phyloP scores from a whole-genome alignment of 2,329 filamentous ascomycete genomes.

The Pestalotiopsis sp. region DNA sequence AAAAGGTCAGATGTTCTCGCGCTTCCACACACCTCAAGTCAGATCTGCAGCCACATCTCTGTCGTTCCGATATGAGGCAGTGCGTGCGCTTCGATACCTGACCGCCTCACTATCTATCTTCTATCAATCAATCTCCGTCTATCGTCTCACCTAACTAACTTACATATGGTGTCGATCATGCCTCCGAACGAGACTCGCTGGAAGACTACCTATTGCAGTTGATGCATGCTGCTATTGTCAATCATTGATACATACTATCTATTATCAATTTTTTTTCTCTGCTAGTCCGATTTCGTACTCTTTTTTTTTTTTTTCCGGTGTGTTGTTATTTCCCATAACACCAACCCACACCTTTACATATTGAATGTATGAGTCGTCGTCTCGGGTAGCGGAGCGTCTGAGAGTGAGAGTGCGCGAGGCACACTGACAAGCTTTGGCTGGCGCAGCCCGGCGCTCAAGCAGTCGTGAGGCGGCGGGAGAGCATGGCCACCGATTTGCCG shows the following conservation, averaged over 20 bases:
- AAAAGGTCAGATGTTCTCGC: constrained; percentile 14
- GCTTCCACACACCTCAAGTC: constrained; percentile 10
- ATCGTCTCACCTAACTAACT: background rate
- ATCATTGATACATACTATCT: too few relatives aligned
- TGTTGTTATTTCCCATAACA: background rate
- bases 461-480: constrained; percentile 9
- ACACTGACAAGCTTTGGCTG: constrained; percentile 8
- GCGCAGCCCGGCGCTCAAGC: constrained; percentile 1
- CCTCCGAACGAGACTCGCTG: constrained; percentile 5
- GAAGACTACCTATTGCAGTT: constrained; percentile 25
- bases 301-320: too few relatives aligned
- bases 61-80: constrained; percentile 13
- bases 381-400: constrained; percentile 16
- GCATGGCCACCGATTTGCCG: constrained; percentile 29
- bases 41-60: constrained; percentile 10
- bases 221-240: constrained; percentile 22
- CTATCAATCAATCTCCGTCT: background rate
- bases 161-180: constrained; percentile 13
- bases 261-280: background rate
- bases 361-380: constrained; percentile 15
- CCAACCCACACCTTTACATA: constrained; percentile 3
- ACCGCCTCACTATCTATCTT: constrained; percentile 1
- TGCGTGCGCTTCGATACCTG: constrained; percentile 10
- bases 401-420: constrained; percentile 1
- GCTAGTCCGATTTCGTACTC: background rate